A percentile compares a stretch with the other conserved stretches of the same genome.
Conservation (phyloP, 148 eudicot species). For the Rhododendron williamsianum region DNA sequence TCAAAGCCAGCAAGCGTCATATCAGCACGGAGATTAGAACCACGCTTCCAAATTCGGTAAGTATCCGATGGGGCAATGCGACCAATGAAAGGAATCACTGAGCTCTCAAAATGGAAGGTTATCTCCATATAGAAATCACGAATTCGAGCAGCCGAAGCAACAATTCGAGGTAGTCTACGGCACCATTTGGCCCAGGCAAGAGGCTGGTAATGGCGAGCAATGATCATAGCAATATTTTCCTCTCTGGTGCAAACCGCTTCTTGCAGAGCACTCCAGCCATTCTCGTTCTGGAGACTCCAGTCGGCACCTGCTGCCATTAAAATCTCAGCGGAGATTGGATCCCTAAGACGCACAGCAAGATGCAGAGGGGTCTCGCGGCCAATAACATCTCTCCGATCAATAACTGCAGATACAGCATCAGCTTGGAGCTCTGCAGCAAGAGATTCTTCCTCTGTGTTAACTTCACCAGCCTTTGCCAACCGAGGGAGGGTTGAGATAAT, state of each 20-base stretch:
- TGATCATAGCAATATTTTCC: slow-evolving; percentile 85
- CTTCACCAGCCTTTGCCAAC: slow-evolving; percentile 79
- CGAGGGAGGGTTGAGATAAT: slow-evolving; percentile 52
- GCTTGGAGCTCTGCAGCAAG: slow-evolving; percentile 69
- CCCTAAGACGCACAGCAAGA: slow-evolving; percentile 70
- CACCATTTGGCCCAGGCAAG: slow-evolving; percentile 99
- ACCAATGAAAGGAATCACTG: slow-evolving; percentile 83
- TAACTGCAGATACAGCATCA: slow-evolving; percentile 58
- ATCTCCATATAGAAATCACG: slow-evolving; percentile 96
- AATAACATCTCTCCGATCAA: slow-evolving; percentile 82
- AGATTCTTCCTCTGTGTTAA: slow-evolving; percentile 68
- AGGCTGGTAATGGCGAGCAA: slow-evolving; percentile 77
- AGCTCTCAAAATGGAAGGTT: slow-evolving; percentile 91
- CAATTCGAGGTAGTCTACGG: slow-evolving; percentile 83
- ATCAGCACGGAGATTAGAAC: slow-evolving; percentile 88
- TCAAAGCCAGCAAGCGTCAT: slow-evolving; percentile 97
- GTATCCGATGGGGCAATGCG: slow-evolving; percentile 93
- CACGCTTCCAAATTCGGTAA: slow-evolving; percentile 90
- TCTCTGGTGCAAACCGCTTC: slow-evolving; percentile 85
- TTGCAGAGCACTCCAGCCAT: slow-evolving; percentile 96
- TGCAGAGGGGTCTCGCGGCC: slow-evolving; percentile 92
- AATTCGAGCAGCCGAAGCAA: slow-evolving; percentile 69
- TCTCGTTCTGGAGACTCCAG: slow-evolving; percentile 89
- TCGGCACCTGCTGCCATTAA: slow-evolving; percentile 93
- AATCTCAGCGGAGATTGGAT: slow-evolving; percentile 65